Conservation (phyloP, 2,329 filamentous ascomycete species). For the Leptosphaerulina australis region DNA sequence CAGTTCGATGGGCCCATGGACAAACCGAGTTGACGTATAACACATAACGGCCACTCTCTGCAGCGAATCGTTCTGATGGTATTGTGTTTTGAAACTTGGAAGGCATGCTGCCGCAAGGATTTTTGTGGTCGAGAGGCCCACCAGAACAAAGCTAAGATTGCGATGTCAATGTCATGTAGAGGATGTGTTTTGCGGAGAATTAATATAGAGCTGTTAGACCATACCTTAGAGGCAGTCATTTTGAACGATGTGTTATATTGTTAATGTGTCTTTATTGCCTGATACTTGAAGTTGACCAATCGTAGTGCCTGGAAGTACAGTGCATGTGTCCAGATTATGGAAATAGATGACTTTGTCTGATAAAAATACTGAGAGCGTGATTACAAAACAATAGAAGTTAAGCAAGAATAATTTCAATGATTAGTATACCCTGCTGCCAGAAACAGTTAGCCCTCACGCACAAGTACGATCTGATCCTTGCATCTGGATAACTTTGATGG, state of each 20-base stretch:
- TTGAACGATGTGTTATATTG: neutral
- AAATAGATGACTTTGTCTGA: neutral
- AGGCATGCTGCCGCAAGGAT: constrained; percentile 1
- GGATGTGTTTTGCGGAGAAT: too few relatives aligned
- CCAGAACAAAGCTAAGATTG: neutral
- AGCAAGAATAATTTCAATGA: constrained; percentile 24
- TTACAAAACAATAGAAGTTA: constrained; percentile 36
- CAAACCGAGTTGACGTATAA: constrained; percentile 67
- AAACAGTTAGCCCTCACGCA: neutral
- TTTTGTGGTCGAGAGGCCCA: neutral
- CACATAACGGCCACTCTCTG: constrained; percentile 65
- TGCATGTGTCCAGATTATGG: constrained; percentile 1
- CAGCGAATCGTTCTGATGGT: constrained; percentile 61
- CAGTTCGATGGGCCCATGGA: constrained; percentile 65
- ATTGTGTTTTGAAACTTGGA: constrained; percentile 60
- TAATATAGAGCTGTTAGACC: too few relatives aligned
- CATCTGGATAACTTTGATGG: neutral
- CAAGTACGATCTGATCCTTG: neutral
- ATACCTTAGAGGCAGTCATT: constrained; percentile 23
- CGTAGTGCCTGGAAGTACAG: constrained; percentile 2
- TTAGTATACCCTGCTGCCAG: constrained; percentile 22
- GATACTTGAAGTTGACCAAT: constrained; percentile 6
- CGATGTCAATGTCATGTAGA: neutral
- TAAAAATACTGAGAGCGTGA: constrained; percentile 22
- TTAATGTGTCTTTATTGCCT: neutral